These are phyloP conservation scores for Lentinula detonsa DNA, from an alignment of 768 basidiomycete genomes.

Conservation along the genomic window DNA sequence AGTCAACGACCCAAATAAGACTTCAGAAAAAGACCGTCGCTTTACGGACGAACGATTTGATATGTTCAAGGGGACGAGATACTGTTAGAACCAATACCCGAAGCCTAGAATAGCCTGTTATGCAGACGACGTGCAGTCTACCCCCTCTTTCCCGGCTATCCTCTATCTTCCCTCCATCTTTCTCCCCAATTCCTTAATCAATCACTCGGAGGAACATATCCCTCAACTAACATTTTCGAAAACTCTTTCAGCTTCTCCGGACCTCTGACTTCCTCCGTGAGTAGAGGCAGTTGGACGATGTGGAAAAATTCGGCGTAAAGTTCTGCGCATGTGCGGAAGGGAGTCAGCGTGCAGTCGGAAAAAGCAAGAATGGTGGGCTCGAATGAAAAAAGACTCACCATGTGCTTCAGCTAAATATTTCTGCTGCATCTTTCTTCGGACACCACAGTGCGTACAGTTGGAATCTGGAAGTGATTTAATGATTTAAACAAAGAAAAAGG, in stretches of 20 bases:
- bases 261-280: slow-evolving; percentile 96
- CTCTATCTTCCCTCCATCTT: too few relatives aligned
- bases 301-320: slow-evolving; percentile 98
- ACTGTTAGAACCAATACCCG: too few relatives aligned
- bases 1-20: too few relatives aligned
- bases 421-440: slow-evolving; percentile 96
- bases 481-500: background rate
- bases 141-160: too few relatives aligned
- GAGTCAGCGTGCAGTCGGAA: slow-evolving; percentile 64
- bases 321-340: background rate
- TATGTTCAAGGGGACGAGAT: too few relatives aligned
- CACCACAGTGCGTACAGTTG: slow-evolving; percentile 92
- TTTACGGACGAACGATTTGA: too few relatives aligned
- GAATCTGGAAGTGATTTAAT: slow-evolving; percentile 47
- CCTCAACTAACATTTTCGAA: slow-evolving; percentile 84
- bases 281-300: slow-evolving; percentile 85
- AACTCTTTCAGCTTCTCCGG: slow-evolving; percentile 91
- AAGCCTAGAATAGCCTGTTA: too few relatives aligned
- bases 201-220: slow-evolving; percentile 50
- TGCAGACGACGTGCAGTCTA: background rate
- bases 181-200: background rate
- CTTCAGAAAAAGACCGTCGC: too few relatives aligned
- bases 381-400: slow-evolving; percentile 32
- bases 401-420: slow-evolving; percentile 96
- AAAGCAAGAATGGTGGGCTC: background rate